Base-by-base conservation (phyloP, 768 basidiomycete species). In the Termitomyces sp. region DNA sequence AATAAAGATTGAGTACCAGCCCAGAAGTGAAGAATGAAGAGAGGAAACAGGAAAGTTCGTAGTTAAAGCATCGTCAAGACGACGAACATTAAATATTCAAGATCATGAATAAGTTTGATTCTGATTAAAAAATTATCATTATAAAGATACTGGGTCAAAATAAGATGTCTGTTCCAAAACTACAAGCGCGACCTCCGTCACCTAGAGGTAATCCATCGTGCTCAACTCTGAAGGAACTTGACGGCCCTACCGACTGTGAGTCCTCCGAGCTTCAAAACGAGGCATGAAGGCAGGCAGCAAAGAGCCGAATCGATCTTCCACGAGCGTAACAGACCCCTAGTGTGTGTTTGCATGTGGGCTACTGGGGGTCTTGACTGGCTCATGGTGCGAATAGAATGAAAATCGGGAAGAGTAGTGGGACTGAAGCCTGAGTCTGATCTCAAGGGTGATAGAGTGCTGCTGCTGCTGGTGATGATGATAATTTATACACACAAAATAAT, bases 251-350 rank as follows among this genome's bases (percentile, higher is more conserved):
- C 69, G 72, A 73, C 71, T 74, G 80, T 74, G 59, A 63, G 37
- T 62, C 83, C 78, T 71, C 72, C 64, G 69, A 60, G 63, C 72
- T 68, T 75, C 84, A 87, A 80, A 78, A 87, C 85, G 82, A 79
- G 67, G 71, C 69, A 65, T 58, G 59, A 64, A 72, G 77, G 85
- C 79, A 76, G 70, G 69, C 69, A 67, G 61, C 64, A 27, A 61
- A 64, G 64, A 58, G 71, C 65, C 70, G 65, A 60, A 59, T 84
- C 59, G 59, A 73, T 87, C 61, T 87, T 81, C 85, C 85, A 87
- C 78, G 74, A 82, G 81, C 84, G 84, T 87, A 87, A 87, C 85
- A 86, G 80, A 75, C 79, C 76, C 79, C 72, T 66, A 76, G 72
- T 72, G 72, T 82, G 57, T 60, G 46, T 44, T 37, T 63, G 60